Evolutionary conservation across 306 rosid species (phyloP).

Genomic region (Mimosa pudica): DNA sequence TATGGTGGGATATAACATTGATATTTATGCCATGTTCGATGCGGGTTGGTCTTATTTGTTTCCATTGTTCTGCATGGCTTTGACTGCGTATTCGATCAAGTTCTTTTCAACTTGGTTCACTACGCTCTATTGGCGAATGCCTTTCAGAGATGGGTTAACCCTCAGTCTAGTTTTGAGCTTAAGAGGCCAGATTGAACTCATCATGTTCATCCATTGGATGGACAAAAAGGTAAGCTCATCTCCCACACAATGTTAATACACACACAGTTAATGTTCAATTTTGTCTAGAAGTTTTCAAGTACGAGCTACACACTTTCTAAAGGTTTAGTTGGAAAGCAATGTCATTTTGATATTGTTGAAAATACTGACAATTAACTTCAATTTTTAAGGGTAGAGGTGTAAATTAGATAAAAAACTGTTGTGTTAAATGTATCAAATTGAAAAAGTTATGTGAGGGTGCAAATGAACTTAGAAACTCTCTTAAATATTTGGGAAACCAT

Average conservation of each 20-base stretch:
- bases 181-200: conserved; percentile 69
- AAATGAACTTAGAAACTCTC: too few relatives aligned
- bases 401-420: too few relatives aligned
- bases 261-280: too few relatives aligned
- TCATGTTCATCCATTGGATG: conserved; percentile 64
- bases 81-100: conserved; percentile 49
- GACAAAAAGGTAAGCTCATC: conserved; percentile 58
- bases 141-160: conserved; percentile 55
- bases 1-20: conserved; percentile 50
- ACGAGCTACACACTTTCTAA: too few relatives aligned
- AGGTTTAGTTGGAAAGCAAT: too few relatives aligned
- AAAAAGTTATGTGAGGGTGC: too few relatives aligned
- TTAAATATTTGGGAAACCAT: too few relatives aligned
- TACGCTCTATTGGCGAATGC: conserved; percentile 44
- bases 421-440: too few relatives aligned
- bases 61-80: conserved; percentile 50
- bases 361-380: too few relatives aligned
- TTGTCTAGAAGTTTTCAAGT: too few relatives aligned
- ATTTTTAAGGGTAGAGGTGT: too few relatives aligned
- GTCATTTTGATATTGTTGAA: too few relatives aligned
- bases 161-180: conserved; percentile 61
- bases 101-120: conserved; percentile 38
- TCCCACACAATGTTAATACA: background rate
- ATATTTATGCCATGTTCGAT: conserved; percentile 40
- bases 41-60: conserved; percentile 46